These are phyloP conservation scores for Dittrichia graveolens DNA, from an alignment of 129 eudicot genomes.

Conservation along the genomic window DNA sequence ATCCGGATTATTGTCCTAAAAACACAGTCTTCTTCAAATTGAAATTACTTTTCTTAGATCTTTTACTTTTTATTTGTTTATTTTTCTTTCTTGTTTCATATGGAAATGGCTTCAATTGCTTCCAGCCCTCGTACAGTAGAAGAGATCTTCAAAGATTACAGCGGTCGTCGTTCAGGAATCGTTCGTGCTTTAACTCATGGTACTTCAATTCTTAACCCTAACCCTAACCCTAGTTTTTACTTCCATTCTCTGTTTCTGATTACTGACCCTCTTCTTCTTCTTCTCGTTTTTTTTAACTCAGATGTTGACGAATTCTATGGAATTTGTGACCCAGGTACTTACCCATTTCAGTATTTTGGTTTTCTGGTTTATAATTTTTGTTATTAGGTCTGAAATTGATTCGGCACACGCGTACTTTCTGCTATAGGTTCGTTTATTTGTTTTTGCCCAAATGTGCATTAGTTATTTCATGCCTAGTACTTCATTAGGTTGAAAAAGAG, in stretches of 20 bases:
- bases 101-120: constrained; percentile 43
- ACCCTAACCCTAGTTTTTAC: constrained; percentile 16
- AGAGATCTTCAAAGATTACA: constrained; percentile 80
- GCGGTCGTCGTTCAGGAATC: constrained; percentile 70
- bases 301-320: constrained; percentile 95
- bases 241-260: neutral
- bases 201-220: constrained; percentile 13
- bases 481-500: neutral
- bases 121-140: constrained; percentile 73
- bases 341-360: neutral
- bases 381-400: neutral
- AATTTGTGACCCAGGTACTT: constrained; percentile 87
- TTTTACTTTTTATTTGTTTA: neutral
- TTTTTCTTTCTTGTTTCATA: constrained; percentile 2
- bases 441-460: neutral
- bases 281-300: constrained; percentile 22
- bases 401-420: neutral
- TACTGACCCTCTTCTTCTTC: neutral
- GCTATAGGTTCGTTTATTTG: neutral
- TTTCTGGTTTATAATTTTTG: neutral
- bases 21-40: neutral
- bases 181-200: constrained; percentile 77
- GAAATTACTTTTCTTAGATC: constrained; percentile 19
- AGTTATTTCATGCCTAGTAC: neutral
- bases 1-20: constrained; percentile 4